Base-by-base conservation (phyloP, 1,284 basidiomycete genomes). In the Irpex sp. region DNA sequence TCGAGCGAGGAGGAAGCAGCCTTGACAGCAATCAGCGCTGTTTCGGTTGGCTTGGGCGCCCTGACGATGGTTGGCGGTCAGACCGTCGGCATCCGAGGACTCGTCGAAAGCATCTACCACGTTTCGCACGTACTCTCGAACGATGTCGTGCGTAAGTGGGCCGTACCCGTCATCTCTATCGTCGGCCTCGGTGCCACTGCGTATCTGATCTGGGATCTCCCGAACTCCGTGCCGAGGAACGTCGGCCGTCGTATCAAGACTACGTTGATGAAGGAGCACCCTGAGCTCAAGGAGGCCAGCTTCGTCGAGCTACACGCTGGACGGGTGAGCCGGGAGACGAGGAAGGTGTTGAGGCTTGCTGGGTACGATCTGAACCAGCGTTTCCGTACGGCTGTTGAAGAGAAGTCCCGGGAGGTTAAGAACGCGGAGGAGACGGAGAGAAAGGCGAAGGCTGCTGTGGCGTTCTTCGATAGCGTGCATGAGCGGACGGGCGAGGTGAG, bases 291-390 rank as follows among this genome's bases (percentile, higher is more conserved):
- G 31, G 79, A 81, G 62, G 79, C 82, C 21, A 72, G 78, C 36
- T 97, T 92, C 72, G 80, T 89, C 15, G 86, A 91, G 61, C 82
- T 81, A 3, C 89, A 98, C 72, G 82, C 87, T 0, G 82, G 80
- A 55, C 83, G 97, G 13, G 83, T 98, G 55, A 81, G 87, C 57
- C 84, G 90, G 48, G 97, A 99, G 82, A 94, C 94, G 17, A 86
- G 97, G 72, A 98, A 98, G 79, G 97, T 99, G 57, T 79, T 99
- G 70, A 82, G 96, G 57, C 77, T 97, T 15, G 96, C 93, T n/a
- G 89, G 90, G 17, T 98, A 93, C 92, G 96, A 98, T 76, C 76
- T 97, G 64, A 85, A 85, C 67, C 93, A 95, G 76, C 85, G 91
- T 55, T 98, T 97, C 83, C 83, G 87, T 58, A 80, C 78, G 1